Percentiles rank a stretch among this genome's conserved stretches.
These are phyloP conservation scores for Letharia columbiana DNA, from an alignment of 495 filamentous ascomycete genomes.

Conservation along the genomic window DNA sequence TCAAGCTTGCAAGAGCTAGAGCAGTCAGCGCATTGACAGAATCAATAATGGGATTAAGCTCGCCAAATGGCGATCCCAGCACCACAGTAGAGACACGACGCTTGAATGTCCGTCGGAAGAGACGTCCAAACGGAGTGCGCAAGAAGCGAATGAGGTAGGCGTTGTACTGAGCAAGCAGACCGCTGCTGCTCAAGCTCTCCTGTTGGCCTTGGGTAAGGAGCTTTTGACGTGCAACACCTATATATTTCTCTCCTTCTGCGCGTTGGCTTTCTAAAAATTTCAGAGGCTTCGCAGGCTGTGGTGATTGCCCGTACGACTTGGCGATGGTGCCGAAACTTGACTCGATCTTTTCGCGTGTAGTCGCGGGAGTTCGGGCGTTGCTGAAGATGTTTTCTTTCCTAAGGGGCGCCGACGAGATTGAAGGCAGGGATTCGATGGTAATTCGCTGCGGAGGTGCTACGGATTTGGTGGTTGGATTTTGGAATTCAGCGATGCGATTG, in stretches of 20 bases:
- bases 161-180: conserved; percentile 33
- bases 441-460: conserved; percentile 28
- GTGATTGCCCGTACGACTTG: conserved; percentile 51
- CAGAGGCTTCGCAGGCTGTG: conserved; percentile 23
- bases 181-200: conserved; percentile 34
- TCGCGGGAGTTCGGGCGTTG: conserved; percentile 38
- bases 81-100: conserved; percentile 53
- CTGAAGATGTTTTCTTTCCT: conserved; percentile 53
- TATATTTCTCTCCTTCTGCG: conserved; percentile 12
- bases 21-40: conserved; percentile 59
- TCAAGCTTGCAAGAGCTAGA: conserved; percentile 61
- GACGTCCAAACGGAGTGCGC: conserved; percentile 50
- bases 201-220: conserved; percentile 40
- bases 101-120: conserved; percentile 62
- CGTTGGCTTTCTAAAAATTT: conserved; percentile 15
- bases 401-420: conserved; percentile 41
- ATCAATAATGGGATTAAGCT: conserved; percentile 55
- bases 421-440: conserved; percentile 39
- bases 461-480: conserved; percentile 36
- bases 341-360: conserved; percentile 42
- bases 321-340: conserved; percentile 46
- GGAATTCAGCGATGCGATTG: conserved; percentile 51
- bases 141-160: conserved; percentile 35
- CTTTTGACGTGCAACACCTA: conserved; percentile 23
- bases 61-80: conserved; percentile 58